phyloP scores from a whole-genome alignment of 352 stramenopile genomes.

The Phytophthora sp. region DNA sequence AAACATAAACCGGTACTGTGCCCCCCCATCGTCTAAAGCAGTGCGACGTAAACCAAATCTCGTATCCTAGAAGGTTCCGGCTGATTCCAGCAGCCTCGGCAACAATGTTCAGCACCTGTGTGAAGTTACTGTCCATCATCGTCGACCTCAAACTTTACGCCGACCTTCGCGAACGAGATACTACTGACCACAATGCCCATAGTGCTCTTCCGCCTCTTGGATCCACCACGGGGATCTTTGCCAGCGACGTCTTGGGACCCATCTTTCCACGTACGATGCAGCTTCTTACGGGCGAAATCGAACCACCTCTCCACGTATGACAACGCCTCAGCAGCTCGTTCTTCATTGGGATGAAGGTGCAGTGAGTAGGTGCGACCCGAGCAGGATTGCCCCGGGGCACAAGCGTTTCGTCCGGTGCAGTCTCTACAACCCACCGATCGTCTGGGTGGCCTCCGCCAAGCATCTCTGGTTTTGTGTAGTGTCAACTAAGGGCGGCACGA shows the following conservation, averaged over 20 bases:
- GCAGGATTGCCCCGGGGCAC: background rate
- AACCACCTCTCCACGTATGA: constrained; percentile 14
- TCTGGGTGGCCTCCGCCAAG: constrained; percentile 8
- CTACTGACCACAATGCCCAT: background rate
- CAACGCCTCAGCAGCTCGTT: constrained; percentile 3
- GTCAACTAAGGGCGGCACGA: constrained; percentile 1
- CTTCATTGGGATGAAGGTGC: constrained; percentile 7
- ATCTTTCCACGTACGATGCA: background rate
- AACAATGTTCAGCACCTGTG: constrained; percentile 18
- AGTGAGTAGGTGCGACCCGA: constrained; percentile 4
- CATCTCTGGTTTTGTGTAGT: constrained; percentile 23
- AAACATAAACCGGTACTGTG: constrained; percentile 39
- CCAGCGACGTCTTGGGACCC: background rate
- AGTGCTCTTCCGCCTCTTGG: background rate
- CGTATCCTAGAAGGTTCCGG: background rate
- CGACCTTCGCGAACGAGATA: background rate
- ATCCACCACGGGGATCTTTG: background rate
- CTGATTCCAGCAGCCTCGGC: constrained; percentile 2
- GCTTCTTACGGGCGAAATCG: background rate
- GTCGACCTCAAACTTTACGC: background rate
- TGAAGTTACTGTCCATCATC: constrained; percentile 21
- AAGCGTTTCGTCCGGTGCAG: background rate
- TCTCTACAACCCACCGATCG: constrained; percentile 21
- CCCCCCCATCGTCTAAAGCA: constrained; percentile 17
- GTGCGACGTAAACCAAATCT: constrained; percentile 18